phyloP scores from a whole-genome alignment of 192 early-diverging fungal genomes.

The Backusella macrospora region DNA sequence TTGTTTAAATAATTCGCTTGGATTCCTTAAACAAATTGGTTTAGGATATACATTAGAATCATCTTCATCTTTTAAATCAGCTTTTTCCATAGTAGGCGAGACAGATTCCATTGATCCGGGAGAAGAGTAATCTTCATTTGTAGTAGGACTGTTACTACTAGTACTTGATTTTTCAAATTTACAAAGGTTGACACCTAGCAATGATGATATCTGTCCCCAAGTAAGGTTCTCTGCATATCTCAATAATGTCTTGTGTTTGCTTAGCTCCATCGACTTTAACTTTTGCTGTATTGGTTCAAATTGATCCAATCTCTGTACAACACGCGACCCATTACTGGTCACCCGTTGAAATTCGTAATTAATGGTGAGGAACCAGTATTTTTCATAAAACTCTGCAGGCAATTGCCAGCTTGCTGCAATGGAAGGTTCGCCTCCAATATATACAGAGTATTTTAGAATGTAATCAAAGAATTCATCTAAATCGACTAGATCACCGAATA shows the following conservation, averaged over 20 bases:
- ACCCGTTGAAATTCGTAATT: slow-evolving; percentile 27
- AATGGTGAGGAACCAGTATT: slow-evolving; percentile 39
- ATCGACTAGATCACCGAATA: slow-evolving; percentile 41
- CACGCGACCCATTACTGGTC: neutral
- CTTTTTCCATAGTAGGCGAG: neutral
- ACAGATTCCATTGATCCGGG: no score
- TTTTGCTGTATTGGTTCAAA: neutral
- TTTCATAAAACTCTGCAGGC: slow-evolving; percentile 38
- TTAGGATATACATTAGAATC: neutral
- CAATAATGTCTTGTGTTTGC: neutral
- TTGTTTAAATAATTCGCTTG: neutral
- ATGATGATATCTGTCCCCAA: neutral
- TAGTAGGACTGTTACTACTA: no score
- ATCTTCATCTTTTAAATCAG: slow-evolving; percentile 2
- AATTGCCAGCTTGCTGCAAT: slow-evolving; percentile 41
- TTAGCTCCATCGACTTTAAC: neutral
- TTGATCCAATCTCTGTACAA: neutral
- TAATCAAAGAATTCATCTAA: slow-evolving; percentile 40
- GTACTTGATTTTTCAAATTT: no score
- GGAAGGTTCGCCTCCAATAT: slow-evolving; percentile 40
- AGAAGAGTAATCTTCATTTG: no score
- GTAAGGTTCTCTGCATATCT: neutral
- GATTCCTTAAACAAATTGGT: slow-evolving; percentile 1
- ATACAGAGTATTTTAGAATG: slow-evolving; percentile 27
- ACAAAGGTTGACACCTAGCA: slow-evolving; percentile 10